Conservation (phyloP, 2,329 filamentous ascomycete genomes). For the Botrytis fabae region DNA sequence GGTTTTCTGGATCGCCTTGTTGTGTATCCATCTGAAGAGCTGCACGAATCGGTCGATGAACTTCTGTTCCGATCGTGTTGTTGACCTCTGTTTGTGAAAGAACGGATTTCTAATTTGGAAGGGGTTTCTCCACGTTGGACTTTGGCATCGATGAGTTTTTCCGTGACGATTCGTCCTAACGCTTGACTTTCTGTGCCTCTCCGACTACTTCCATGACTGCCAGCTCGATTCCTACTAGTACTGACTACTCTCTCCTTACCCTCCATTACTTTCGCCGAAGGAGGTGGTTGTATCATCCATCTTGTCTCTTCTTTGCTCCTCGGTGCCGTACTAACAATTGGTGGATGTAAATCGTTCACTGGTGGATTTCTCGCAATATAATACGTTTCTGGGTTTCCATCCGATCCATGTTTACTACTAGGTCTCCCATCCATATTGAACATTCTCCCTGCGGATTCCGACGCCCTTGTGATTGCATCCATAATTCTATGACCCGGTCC, state of each 20-base stretch:
- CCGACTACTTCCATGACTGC: constrained; percentile 46
- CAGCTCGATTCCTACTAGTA: constrained; percentile 54
- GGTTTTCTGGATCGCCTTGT: constrained; percentile 33
- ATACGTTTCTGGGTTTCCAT: constrained; percentile 37
- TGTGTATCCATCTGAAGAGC: constrained; percentile 27
- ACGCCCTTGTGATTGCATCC: constrained; percentile 50
- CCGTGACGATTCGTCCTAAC: constrained; percentile 31
- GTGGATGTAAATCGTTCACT: constrained; percentile 83
- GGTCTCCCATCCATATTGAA: constrained; percentile 51
- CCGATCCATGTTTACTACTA: constrained; percentile 25
- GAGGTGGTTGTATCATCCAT: constrained; percentile 94
- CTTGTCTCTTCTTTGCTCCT: constrained; percentile 67
- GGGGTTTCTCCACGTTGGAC: constrained; percentile 37
- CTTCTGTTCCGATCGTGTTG: constrained; percentile 31
- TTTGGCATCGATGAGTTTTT: constrained; percentile 38
- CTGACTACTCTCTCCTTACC: constrained; percentile 73
- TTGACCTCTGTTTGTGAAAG: constrained; percentile 27
- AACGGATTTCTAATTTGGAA: constrained; percentile 29
- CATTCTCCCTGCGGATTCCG: constrained; percentile 53
- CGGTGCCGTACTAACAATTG: constrained; percentile 75
- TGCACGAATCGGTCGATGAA: constrained; percentile 30
- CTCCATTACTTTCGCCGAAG: constrained; percentile 87
- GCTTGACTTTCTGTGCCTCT: constrained; percentile 34
- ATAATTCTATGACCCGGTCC: constrained; percentile 54
- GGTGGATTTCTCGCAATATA: constrained; percentile 57